A percentile compares a stretch with the other conserved stretches of the same genome.
phyloP scores from a whole-genome alignment of 2,329 filamentous ascomycete genomes.

The Alternaria sp. region DNA sequence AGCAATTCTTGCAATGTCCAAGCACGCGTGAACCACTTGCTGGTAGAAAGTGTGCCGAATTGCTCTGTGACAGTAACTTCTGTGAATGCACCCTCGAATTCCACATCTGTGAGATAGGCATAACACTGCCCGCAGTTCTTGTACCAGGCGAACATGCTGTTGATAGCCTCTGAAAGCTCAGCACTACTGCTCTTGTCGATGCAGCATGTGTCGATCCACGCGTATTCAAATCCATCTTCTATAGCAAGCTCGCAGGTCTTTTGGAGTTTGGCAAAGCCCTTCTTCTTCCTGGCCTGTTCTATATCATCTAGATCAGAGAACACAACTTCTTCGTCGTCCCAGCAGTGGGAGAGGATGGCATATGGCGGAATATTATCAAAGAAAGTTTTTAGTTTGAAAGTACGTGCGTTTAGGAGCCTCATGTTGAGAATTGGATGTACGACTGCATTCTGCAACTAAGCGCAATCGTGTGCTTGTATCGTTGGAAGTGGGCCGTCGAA shows the following conservation, averaged over 20 bases:
- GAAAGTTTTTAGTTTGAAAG: slow-evolving; percentile 16
- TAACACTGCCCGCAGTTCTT: slow-evolving; percentile 20
- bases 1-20: too few relatives aligned
- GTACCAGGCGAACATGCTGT: slow-evolving; percentile 33
- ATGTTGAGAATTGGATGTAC: rapidly evolving
- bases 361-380: slow-evolving; percentile 18
- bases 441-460: not conserved
- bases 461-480: not conserved
- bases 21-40: too few relatives aligned
- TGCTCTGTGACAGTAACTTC: too few relatives aligned
- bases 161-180: slow-evolving; percentile 25
- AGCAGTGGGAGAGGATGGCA: slow-evolving; percentile 31
- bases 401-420: slow-evolving; percentile 20
- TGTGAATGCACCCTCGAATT: too few relatives aligned
- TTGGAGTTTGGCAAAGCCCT: slow-evolving; percentile 27
- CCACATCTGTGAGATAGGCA: too few relatives aligned
- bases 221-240: slow-evolving; percentile 11
- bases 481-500: not conserved
- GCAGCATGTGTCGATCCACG: slow-evolving; percentile 31
- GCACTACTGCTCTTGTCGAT: slow-evolving; percentile 32
- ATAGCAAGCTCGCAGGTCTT: slow-evolving; percentile 19
- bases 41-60: too few relatives aligned
- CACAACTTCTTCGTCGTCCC: slow-evolving; percentile 21
- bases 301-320: slow-evolving; percentile 24
- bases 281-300: slow-evolving; percentile 13